phyloP scores from a whole-genome alignment of 306 rosid species.

The Castanea sativa region DNA sequence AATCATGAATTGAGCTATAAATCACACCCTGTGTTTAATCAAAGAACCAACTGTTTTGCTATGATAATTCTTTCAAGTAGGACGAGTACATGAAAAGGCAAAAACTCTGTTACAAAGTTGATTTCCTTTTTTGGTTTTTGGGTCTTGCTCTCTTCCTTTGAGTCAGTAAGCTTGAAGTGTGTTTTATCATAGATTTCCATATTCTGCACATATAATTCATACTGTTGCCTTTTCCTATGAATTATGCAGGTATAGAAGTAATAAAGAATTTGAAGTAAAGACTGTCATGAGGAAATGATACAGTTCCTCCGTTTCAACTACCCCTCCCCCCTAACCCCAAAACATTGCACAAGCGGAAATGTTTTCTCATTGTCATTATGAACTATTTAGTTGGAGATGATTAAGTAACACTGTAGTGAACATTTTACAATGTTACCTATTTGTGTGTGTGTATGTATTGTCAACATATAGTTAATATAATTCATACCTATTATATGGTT shows the following conservation, averaged over 20 bases:
- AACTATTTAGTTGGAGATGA: background rate
- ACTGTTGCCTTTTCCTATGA: background rate
- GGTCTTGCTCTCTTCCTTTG: background rate
- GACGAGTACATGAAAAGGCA: background rate
- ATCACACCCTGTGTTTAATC: background rate
- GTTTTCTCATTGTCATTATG: background rate
- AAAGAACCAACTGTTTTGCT: background rate
- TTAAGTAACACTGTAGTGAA: background rate
- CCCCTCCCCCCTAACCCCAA: too few species aligned
- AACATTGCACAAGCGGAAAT: background rate
- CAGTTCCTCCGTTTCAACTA: background rate
- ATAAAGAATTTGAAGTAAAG: background rate
- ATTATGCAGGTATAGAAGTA: background rate
- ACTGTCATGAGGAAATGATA: background rate
- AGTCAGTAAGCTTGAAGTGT: background rate
- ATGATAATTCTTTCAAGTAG: background rate
- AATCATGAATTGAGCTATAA: background rate
- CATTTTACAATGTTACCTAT: background rate
- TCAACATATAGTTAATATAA: too few species aligned
- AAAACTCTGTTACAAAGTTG: background rate
- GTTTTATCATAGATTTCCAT: background rate
- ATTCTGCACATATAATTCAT: background rate
- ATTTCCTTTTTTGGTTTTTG: background rate
- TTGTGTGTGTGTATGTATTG: too few species aligned
- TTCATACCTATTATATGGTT: too few species aligned